These are phyloP conservation scores for Coemansia sp. DNA, from an alignment of 192 early-diverging fungal genomes.

Conservation along the genomic window DNA sequence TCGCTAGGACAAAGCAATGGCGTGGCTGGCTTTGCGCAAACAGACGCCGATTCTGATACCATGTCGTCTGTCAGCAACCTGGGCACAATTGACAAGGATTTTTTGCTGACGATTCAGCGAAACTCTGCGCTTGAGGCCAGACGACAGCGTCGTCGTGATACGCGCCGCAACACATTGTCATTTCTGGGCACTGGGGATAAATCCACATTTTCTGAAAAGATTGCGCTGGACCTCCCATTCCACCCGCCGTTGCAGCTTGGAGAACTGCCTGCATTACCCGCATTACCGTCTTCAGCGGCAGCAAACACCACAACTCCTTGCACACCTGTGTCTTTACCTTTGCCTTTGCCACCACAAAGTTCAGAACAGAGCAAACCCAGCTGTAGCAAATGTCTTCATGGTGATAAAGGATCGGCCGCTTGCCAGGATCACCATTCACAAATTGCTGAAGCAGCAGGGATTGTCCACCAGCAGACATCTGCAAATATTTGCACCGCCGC, in stretches of 20 bases:
- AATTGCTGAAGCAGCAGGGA: background rate
- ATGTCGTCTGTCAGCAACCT: conserved; percentile 17
- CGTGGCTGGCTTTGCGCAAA: background rate
- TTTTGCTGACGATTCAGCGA: conserved; percentile 49
- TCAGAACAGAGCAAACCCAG: background rate
- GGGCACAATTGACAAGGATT: conserved; percentile 46
- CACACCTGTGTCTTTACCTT: background rate
- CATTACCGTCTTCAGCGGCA: background rate
- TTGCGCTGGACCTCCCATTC: background rate
- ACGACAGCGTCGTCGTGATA: conserved; percentile 47
- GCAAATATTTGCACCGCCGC: background rate
- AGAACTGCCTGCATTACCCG: conserved; percentile 1
- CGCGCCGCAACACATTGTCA: conserved; percentile 49
- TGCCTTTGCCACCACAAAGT: background rate
- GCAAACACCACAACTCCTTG: conserved; percentile 1
- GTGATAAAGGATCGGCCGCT: conserved; percentile 10
- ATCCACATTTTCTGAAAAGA: background rate
- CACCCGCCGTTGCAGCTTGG: conserved; percentile 1
- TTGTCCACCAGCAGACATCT: conserved; percentile 5
- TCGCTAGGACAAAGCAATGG: conserved; percentile 1
- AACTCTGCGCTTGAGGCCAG: conserved; percentile 50
- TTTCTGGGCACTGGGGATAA: conserved; percentile 19
- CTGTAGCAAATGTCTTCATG: conserved; percentile 9
- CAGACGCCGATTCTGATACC: background rate
- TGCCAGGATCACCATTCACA: conserved; percentile 7